A percentile compares a stretch with the other conserved stretches of the same genome.
These are phyloP conservation scores for Paraphoma chrysanthemicola DNA, from an alignment of 2,329 filamentous ascomycete genomes.

Conservation along the genomic window DNA sequence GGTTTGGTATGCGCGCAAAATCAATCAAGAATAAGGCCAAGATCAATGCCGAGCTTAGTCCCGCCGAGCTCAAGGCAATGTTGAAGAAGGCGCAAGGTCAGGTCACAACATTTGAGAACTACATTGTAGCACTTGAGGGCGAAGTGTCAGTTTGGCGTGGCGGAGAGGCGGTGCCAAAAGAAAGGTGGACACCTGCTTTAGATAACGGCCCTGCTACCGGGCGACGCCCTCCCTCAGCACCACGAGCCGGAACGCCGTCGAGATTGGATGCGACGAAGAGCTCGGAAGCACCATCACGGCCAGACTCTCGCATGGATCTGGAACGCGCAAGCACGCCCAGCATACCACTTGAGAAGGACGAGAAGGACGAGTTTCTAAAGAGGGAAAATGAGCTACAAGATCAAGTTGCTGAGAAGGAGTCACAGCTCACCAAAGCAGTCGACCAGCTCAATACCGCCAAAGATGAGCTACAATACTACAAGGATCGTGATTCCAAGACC, in stretches of 20 bases:
- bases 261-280: slow-evolving; percentile 58
- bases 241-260: slow-evolving; percentile 68
- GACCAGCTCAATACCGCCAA: slow-evolving; percentile 81
- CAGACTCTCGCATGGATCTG: slow-evolving; percentile 69
- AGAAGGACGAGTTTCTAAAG: slow-evolving; percentile 92
- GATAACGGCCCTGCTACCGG: slow-evolving; percentile 60
- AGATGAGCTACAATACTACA: slow-evolving; percentile 83
- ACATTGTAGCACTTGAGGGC: slow-evolving; percentile 81
- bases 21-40: slow-evolving; percentile 99
- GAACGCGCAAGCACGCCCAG: slow-evolving; percentile 89
- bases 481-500: slow-evolving; percentile 82
- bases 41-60: slow-evolving; percentile 97
- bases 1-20: slow-evolving; percentile 96
- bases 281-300: slow-evolving; percentile 54
- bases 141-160: slow-evolving; percentile 88
- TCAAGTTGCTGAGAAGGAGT: slow-evolving; percentile 92
- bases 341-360: slow-evolving; percentile 90
- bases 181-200: slow-evolving; percentile 79
- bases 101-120: slow-evolving; percentile 85
- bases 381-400: slow-evolving; percentile 98
- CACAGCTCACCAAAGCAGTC: slow-evolving; percentile 78
- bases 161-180: slow-evolving; percentile 87
- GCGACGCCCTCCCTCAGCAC: slow-evolving; percentile 57
- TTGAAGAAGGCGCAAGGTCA: slow-evolving; percentile 92
- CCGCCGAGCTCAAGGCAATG: slow-evolving; percentile 89